Evolutionary conservation across 129 eudicot species (phyloP), one percentile per base, ranked within the genome.

Genomic region (Ambrosia artemisiifolia): DNA sequence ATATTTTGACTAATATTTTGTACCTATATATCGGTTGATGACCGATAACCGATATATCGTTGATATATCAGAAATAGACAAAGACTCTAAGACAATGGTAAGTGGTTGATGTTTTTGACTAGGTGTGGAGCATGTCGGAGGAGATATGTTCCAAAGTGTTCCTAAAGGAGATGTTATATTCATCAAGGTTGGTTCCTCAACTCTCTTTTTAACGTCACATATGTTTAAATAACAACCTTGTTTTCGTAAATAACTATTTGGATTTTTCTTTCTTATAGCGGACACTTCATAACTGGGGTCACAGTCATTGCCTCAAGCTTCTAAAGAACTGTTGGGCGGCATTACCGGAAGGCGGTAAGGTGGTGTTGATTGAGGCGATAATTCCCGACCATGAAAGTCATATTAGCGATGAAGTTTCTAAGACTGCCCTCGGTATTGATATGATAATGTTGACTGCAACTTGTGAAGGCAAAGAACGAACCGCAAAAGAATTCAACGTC

Each of bases 271-370:
- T 40, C 44, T 40, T 40, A 6, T 7, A 40, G 82, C 59, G 82
- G 82, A 77, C 77, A 57, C 69, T 82, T 50, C 86, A 78, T 48
- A 36, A 67, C 66, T 82, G 83, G 83, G 77, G 74, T 8, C 83
- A 82, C 14, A 69, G 63, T 10, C 63, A 72, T 4, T 77, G 82
- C 66, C 18, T 78, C 7, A 78, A 34, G 77, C 57, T 78, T 53
- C 50, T 77, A 38, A 73, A 78, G 30, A 82, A 82, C 16, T 82
- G 76, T 69, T 63, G 69, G 69, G 67, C 46, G 59, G 61, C 70
- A 5, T 57, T 77, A 55, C 79, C 86, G 5, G 59, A 72, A 4
- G 8, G 20, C 14, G 86, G 82, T 14, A 82, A 77, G 51, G 11
- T 40, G 44, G 44, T 40, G 44, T 10, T 40, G 44, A 10, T 40